phyloP scores from a whole-genome alignment of 495 filamentous ascomycete genomes.

The Penicillium soppii region DNA sequence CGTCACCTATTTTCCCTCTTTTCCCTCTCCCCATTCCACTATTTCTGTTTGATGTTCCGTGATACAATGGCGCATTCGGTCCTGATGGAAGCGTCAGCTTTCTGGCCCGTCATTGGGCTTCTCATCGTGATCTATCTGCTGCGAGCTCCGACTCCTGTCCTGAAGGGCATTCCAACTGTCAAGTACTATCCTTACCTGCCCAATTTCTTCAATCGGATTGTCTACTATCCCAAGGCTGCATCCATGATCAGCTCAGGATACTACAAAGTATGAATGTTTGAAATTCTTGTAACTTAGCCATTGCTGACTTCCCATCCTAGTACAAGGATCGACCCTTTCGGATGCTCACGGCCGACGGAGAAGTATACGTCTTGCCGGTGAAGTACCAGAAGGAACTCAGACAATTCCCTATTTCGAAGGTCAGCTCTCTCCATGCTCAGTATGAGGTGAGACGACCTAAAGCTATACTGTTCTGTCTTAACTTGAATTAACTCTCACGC shows the following conservation, averaged over 20 bases:
- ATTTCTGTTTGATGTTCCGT: no score
- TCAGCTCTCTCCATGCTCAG: slow-evolving; percentile 31
- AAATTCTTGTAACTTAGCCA: background rate
- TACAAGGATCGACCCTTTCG: slow-evolving; percentile 30
- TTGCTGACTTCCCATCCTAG: slow-evolving; percentile 9
- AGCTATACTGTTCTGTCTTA: background rate
- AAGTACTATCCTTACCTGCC: slow-evolving; percentile 22
- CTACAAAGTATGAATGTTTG: slow-evolving; percentile 16
- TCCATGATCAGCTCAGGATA: slow-evolving; percentile 29
- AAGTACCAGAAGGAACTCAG: slow-evolving; percentile 31
- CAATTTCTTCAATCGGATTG: slow-evolving; percentile 26
- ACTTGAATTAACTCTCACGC: no score
- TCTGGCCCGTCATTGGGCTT: slow-evolving; percentile 14
- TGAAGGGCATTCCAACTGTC: slow-evolving; percentile 27
- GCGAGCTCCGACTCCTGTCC: slow-evolving; percentile 1
- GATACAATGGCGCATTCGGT: background rate
- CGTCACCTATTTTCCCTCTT: background rate
- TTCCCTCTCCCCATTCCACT: background rate
- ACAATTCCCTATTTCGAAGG: slow-evolving; percentile 10
- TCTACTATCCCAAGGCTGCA: slow-evolving; percentile 23
- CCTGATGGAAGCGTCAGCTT: slow-evolving; percentile 2
- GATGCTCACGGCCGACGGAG: slow-evolving; percentile 34
- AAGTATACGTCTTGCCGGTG: slow-evolving; percentile 30
- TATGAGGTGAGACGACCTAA: slow-evolving; percentile 19
- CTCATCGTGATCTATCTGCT: slow-evolving; percentile 8